These are phyloP conservation scores for Phaffia tasmanica DNA, from an alignment of 768 basidiomycete genomes.

Conservation along the genomic window DNA sequence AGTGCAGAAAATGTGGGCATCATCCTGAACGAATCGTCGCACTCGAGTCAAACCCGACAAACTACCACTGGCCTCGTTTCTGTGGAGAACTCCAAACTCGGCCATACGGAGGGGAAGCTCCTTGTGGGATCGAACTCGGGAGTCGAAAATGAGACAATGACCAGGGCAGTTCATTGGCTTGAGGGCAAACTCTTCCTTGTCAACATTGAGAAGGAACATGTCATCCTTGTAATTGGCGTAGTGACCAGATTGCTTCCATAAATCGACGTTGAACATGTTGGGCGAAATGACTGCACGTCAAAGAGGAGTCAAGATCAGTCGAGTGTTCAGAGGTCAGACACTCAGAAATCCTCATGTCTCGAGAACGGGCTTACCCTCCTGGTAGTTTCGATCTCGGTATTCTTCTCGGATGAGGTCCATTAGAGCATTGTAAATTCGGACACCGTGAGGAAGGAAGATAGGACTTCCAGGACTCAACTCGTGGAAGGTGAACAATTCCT, in stretches of 20 bases:
- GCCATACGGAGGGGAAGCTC: slow-evolving; percentile 96
- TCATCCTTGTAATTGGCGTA: slow-evolving; percentile 97
- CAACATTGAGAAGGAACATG: slow-evolving; percentile 89
- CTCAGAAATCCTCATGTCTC: background rate
- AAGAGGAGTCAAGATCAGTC: background rate
- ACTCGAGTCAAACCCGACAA: slow-evolving; percentile 87
- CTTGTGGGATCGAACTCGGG: slow-evolving; percentile 81
- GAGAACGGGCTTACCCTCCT: slow-evolving; percentile 54
- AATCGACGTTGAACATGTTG: slow-evolving; percentile 89
- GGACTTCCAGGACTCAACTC: slow-evolving; percentile 88
- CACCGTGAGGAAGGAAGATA: slow-evolving; percentile 96
- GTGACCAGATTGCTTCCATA: slow-evolving; percentile 97
- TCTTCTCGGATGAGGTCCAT: slow-evolving; percentile 87
- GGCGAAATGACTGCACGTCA: slow-evolving; percentile 71
- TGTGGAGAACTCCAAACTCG: slow-evolving; percentile 92
- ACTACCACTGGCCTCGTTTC: slow-evolving; percentile 92
- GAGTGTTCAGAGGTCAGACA: background rate
- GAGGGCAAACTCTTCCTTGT: slow-evolving; percentile 90
- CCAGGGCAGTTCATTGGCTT: slow-evolving; percentile 99
- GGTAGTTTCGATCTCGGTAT: slow-evolving; percentile 90
- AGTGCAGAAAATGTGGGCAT: slow-evolving; percentile 98
- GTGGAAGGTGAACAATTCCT: slow-evolving; percentile 98
- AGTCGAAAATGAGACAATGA: slow-evolving; percentile 91
- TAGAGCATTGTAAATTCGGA: slow-evolving; percentile 89
- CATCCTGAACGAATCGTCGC: slow-evolving; percentile 90